Base-by-base conservation (phyloP, 768 basidiomycete species). In the Tricholoma terreum region DNA sequence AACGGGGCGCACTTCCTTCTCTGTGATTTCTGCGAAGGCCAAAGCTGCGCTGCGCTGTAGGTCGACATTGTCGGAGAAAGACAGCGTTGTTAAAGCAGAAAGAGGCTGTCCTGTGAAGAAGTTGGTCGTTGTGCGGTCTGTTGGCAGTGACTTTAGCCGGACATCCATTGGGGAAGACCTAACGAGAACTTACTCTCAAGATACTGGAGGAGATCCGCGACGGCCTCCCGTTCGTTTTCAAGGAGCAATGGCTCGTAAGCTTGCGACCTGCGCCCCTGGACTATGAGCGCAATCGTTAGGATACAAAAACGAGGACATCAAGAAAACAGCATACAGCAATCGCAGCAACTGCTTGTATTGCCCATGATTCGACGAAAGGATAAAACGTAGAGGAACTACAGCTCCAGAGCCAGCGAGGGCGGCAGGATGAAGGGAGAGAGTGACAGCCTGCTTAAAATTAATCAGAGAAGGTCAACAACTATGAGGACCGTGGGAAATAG, bases 21-120 rank as follows among this genome's bases (percentile, higher is more conserved):
- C 97, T 21, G 97, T 99, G 58, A 99, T 99, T 74, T 99, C 97
- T 35, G 97, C 97, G 68, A 98, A 99, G 0, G 97, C 97, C 43
- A 99, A 84, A 4, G 97, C 97, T 2, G 97, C 97, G 62, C 93
- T 96, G 50, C 97, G 86, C 77, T 99, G 97, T 17, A 99, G 82
- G 77, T 98, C 97, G 63, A 99, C 96, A 75, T 99, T 99, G 77
- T 98, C 97, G 19, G 92, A 94, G 78, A 98, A 99, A 21, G 94
- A 96, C 60, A 99, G 89, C 51, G 94, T 98, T 11, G 96, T 98
- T 56, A 99, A 78, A 36, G 97, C 94, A 52, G 88, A 81, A 57
- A 99, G 86, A 17, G 97, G 96, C 15, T 87, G 85, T 55, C 96
- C 97, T 52, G 84, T 81, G 79, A 98, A 99, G 83, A 99, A 99